Evolutionary conservation across 257 asterid species (phyloP), one percentile per base, ranked within the genome.

Genomic region (Linaria vulgaris): DNA sequence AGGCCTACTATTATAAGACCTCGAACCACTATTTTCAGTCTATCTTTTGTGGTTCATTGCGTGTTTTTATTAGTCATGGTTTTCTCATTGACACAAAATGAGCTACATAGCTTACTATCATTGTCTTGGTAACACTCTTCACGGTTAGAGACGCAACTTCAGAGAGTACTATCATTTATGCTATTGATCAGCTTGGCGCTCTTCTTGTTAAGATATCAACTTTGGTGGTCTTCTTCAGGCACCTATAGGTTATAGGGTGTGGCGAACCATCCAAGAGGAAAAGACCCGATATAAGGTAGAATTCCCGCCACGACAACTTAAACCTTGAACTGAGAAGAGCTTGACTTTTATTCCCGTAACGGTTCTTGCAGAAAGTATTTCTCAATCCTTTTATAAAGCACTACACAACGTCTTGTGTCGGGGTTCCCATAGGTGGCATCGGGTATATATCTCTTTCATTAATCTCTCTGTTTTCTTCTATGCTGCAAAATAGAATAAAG

Each of bases 341-440:
- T 55, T 68, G 63, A 50, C 54, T 9, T 11, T 4, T 34, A 53
- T 49, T 61, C 56, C 15, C n/a, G 48, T 45, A 9, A 63, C 52
- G 77, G 49, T 55, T 78, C 70, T 64, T 82, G 82, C 83, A 94
- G 96, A 82, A 76, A 22, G 75, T 74, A 56, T 87, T 94, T 78
- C 0, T 90, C n/a, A 79, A 94, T 79, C 99, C 99, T 76, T 94
- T 90, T 69, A 64, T 78, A 23, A 85, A 81, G 75, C 97, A 96
- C 53, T 67, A 69, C 16, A 58, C 86, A 39, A 75, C 96, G 60
- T 85, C 99, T 66, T 84, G 96, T 80, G 94, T 82, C 45, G 97
- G 97, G 66, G 97, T 90, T 74, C 99, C 99, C 60, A 12, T 94
- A 48, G 99, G 99, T 67, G 99, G 99, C 68, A 77, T 94, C 52